Base-by-base conservation (phyloP, 192 early-diverging fungal species). In the Cladochytrium replicatum region DNA sequence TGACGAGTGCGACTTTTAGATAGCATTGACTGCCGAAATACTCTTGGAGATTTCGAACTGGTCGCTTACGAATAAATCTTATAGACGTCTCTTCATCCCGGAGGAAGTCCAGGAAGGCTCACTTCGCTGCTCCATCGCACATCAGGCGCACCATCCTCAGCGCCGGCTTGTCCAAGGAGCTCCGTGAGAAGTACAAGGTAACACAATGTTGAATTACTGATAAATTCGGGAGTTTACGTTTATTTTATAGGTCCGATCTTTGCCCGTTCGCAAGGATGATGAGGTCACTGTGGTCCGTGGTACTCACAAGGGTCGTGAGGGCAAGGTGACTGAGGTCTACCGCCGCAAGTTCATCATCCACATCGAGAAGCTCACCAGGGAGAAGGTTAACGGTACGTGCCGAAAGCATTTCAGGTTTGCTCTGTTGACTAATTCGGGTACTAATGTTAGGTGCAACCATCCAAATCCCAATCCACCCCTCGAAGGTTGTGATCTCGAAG, bases 291-390 rank as follows among this genome's bases (percentile, higher is more conserved):
- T 99, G 63, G 82, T 91, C 61, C 86, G 94, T 59, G 96, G 96
- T 67, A 78, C 78, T 69, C 75, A 83, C 87, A 97, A 96, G 85
- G 93, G 89, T 67, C 87, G 86, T 63, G 87, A 91, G 66, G 96
- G 96, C 63, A 93, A 94, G 85, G 89, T 99, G 51, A 68, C 77
- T 55, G 76, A 84, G 52, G 91, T 95, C 61, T 97, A 96, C 91
- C 90, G 96, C 70, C 88, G 91, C 76, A 96, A 93, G 85, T 99
- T 84, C 84, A 84, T 93, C 50, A 99, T 99, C 73, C 87, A 97
- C 80, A 84, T 99, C 44, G 93, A 99, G 71, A 91, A 93, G 60
- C 71, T 99, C 56, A 82, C 71, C 66, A 86, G 82, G 68, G 93
- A 99, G 74, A 99, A 99, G 87, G 82, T 82, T 65, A 99, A 97